These are phyloP conservation scores for Inga laurina DNA, from an alignment of 306 rosid species.

Conservation along the genomic window DNA sequence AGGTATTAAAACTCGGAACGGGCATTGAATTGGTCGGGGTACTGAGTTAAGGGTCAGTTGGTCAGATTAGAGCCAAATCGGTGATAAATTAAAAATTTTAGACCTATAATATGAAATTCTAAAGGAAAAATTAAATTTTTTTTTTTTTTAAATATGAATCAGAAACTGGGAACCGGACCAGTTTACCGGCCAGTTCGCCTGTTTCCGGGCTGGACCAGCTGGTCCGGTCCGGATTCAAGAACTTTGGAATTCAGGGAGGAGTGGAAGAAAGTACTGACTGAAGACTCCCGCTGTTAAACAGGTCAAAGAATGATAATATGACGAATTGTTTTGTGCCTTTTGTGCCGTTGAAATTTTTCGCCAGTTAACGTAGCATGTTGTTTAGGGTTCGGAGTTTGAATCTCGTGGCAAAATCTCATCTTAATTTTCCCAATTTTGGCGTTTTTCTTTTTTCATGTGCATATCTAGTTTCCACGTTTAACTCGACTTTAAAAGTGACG, in stretches of 20 bases:
- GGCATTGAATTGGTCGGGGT: no score
- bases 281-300: conserved; percentile 77
- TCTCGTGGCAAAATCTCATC: neutral
- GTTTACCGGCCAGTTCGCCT: no score
- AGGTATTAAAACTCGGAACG: no score
- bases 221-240: no score
- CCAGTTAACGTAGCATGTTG: neutral
- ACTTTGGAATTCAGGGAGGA: neutral
- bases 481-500: neutral
- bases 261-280: neutral
- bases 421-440: neutral
- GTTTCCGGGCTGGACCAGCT: no score
- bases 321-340: neutral
- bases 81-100: no score
- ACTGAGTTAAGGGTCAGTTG: no score
- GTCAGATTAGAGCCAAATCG: no score
- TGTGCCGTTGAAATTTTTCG: neutral
- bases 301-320: conserved; percentile 69
- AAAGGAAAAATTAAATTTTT: no score
- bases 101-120: no score
- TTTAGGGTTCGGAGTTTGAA: neutral
- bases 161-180: no score
- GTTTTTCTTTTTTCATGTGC: neutral
- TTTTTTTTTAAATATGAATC: no score
- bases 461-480: neutral